These are phyloP conservation scores for Pyrus bretschneideri DNA, from an alignment of 306 rosid species.

Conservation along the genomic window DNA sequence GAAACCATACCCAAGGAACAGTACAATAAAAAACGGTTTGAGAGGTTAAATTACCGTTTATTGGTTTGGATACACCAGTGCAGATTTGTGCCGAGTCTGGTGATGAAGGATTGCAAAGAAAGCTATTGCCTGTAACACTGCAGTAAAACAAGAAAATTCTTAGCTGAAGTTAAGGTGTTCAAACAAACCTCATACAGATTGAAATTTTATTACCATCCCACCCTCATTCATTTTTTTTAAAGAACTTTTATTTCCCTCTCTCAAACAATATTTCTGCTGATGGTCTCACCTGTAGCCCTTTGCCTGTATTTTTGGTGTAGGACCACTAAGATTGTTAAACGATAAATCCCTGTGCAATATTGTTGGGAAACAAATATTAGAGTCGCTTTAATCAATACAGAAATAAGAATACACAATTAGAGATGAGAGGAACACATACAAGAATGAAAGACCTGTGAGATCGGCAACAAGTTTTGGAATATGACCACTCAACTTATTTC, in stretches of 20 bases:
- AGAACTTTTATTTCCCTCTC: not conserved
- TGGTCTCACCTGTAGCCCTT: conserved; percentile 79
- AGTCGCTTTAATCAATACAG: conserved; percentile 1
- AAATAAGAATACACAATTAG: conserved; percentile 6
- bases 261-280: not conserved
- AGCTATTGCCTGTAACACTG: conserved; percentile 78
- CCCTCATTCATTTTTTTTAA: not conserved
- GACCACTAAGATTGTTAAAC: conserved; percentile 86
- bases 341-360: conserved; percentile 68
- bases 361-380: not conserved
- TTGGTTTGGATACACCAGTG: conserved; percentile 43
- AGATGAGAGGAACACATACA: conserved; percentile 44
- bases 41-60: conserved; percentile 50
- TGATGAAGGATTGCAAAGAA: conserved; percentile 57
- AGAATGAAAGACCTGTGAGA: conserved; percentile 69
- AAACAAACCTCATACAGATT: not conserved
- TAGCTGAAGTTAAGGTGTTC: not conserved
- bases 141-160: conserved; percentile 22
- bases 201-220: not conserved
- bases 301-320: conserved; percentile 80
- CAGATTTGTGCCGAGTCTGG: conserved; percentile 44
- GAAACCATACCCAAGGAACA: not conserved
- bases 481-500: conserved; percentile 68
- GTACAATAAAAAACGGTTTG: not conserved
- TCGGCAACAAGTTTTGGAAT: conserved; percentile 79